Base-by-base conservation (phyloP, 116 monocot genomes). In the Cymodocea nodosa region DNA sequence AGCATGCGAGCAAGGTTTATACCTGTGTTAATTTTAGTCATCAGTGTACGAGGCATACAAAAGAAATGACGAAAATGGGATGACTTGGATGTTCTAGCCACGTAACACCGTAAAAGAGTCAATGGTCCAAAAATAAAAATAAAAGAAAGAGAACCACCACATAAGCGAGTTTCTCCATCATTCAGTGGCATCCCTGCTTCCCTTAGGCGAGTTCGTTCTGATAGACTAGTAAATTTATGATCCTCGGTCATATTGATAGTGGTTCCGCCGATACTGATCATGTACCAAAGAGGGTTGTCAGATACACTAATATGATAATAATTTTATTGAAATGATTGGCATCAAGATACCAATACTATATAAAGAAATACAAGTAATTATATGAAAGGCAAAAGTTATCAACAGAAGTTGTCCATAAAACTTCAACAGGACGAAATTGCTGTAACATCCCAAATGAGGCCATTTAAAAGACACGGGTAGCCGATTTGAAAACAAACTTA, bases 1-100 rank as follows among this genome's bases (percentile, higher is more conserved):
- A 91, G 83, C 97, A 97, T 91, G 34, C 97, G 87, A 23, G 73
- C 62, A 44, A 97, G 71, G 56, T 97, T 97, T 70, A 97, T 48
- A 61, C 97, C 97, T 97, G 72, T 5, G 66, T 48, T 49, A 48
- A 18, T 35, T 62, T 36, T 8, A 0, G 8, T 35, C n/a, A 36
- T 36, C n/a, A 61, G 36, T 35, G 37, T 6, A 62, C 35, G 10
- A 35, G 5, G 19, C 18, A 5, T 36, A n/a, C 17, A 18, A 9
- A 35, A 39, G 17, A 62, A 19, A 23, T 8, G 7, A 44, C 6
- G 12, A 44, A 44, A 44, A 44, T 12, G 7, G 44, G 44, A 10
- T 44, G 12, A 7, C 44, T 4, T 12, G 1, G 44, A 8, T 44
- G 12, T 44, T 4, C 7, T 39, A 49, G 44, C 30, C 3, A 30